phyloP scores from a whole-genome alignment of 352 stramenopile species.

The Phytopythium oedochilum region DNA sequence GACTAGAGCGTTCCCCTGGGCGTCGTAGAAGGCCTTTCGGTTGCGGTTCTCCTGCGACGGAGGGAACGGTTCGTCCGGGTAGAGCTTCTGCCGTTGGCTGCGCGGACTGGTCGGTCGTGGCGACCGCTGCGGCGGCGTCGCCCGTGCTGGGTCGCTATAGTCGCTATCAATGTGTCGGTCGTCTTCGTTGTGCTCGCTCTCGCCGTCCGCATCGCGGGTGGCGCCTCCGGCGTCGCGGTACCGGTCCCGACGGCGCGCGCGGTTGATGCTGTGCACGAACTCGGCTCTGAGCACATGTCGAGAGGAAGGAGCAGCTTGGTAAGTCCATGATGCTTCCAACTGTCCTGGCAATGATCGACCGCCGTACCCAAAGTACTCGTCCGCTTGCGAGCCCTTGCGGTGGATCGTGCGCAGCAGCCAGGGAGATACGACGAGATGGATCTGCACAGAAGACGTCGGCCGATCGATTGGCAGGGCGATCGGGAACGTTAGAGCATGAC shows the following conservation, averaged over 20 bases:
- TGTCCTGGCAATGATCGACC: too few relatives aligned
- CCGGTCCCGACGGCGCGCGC: constrained; percentile 1
- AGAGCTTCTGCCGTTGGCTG: constrained; percentile 4
- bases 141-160: constrained; percentile 5
- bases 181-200: constrained; percentile 14
- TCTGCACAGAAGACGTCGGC: too few relatives aligned
- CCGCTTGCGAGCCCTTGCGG: constrained; percentile 56
- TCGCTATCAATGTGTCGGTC: constrained; percentile 14
- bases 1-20: constrained; percentile 20
- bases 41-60: constrained; percentile 1
- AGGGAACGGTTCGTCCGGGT: constrained; percentile 3
- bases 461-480: too few relatives aligned
- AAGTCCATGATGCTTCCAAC: too few relatives aligned
- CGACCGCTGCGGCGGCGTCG: constrained; percentile 3
- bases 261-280: constrained; percentile 48
- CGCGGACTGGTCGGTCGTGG: constrained; percentile 6
- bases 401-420: constrained; percentile 68
- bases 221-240: not conserved
- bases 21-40: constrained; percentile 34
- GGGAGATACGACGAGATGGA: constrained; percentile 53
- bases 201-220: constrained; percentile 3
- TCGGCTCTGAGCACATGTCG: constrained; percentile 23
- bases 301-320: not conserved
- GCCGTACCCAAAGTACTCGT: constrained; percentile 57
- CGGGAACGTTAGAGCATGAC: not conserved